phyloP scores from a whole-genome alignment of 2,329 filamentous ascomycete species.

The Penicillium concentricum region DNA sequence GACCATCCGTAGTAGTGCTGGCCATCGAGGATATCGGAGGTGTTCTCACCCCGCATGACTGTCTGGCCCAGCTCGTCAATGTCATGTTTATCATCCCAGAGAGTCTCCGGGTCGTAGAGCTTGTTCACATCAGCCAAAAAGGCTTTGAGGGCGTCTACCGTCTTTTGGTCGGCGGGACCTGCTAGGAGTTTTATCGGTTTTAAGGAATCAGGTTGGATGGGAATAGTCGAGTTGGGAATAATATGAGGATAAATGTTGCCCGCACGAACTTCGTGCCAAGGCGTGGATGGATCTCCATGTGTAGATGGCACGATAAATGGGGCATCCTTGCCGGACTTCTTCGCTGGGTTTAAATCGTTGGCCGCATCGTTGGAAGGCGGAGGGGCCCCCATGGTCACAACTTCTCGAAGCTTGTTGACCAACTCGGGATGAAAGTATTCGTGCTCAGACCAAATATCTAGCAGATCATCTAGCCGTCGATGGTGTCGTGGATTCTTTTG shows the following conservation, averaged over 20 bases:
- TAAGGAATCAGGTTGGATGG: slow-evolving; percentile 70
- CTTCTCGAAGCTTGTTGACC: slow-evolving; percentile 59
- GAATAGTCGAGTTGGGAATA: slow-evolving; percentile 69
- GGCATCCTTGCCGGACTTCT: slow-evolving; percentile 50
- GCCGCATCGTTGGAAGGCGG: slow-evolving; percentile 28
- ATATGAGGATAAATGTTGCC: slow-evolving; percentile 78
- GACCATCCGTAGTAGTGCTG: slow-evolving; percentile 91
- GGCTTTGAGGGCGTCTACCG: slow-evolving; percentile 67
- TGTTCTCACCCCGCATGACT: slow-evolving; percentile 64
- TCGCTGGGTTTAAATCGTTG: slow-evolving; percentile 35
- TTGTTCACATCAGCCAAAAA: slow-evolving; percentile 69
- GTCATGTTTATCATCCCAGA: slow-evolving; percentile 54
- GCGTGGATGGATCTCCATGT: slow-evolving; percentile 71
- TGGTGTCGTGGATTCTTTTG: slow-evolving; percentile 64
- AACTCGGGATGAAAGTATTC: slow-evolving; percentile 59
- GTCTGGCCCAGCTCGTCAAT: slow-evolving; percentile 74
- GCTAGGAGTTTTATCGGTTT: slow-evolving; percentile 69
- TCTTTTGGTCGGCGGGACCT: slow-evolving; percentile 65
- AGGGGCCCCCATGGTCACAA: slow-evolving; percentile 44
- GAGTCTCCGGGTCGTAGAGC: slow-evolving; percentile 60
- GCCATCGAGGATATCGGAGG: slow-evolving; percentile 62
- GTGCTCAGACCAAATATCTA: slow-evolving; percentile 70
- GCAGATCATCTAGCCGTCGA: slow-evolving; percentile 61
- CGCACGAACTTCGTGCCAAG: slow-evolving; percentile 81
- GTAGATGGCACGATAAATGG: slow-evolving; percentile 71